Evolutionary conservation across 805 yeast species (phyloP).

Genomic region (Ogataea nakhonphanomensis): DNA sequence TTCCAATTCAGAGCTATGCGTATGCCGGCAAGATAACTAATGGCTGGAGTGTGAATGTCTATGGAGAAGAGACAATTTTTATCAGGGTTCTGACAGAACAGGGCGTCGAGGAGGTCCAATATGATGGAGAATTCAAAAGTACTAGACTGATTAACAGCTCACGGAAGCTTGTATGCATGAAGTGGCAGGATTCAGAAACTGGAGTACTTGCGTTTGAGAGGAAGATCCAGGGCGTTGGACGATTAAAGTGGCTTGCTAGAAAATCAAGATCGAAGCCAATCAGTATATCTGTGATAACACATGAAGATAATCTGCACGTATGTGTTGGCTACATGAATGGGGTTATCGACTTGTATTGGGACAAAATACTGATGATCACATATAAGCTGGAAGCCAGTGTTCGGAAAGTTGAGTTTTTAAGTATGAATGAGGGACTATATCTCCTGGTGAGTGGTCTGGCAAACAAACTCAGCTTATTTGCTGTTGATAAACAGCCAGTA

Average conservation of each 20-base stretch:
- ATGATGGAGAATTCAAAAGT: neutral
- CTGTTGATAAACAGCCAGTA: neutral
- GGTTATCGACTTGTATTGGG: neutral
- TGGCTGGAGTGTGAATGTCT: conserved; percentile 6
- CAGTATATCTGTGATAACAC: neutral
- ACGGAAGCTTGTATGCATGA: conserved; percentile 1
- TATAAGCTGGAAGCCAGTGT: conserved; percentile 11
- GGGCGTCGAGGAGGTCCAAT: conserved; percentile 4
- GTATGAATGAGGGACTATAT: neutral
- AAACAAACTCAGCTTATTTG: conserved; percentile 8
- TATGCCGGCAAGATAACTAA: conserved; percentile 1
- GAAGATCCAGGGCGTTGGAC: conserved; percentile 2
- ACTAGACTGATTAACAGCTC: neutral
- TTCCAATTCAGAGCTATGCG: neutral
- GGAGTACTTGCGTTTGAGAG: conserved; percentile 3
- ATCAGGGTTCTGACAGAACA: conserved; percentile 3
- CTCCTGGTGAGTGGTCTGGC: conserved; percentile 18
- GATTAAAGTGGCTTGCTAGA: neutral
- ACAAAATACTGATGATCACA: neutral
- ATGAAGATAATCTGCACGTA: neutral
- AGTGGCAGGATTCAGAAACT: conserved; percentile 3
- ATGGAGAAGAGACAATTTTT: neutral
- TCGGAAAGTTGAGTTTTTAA: conserved; percentile 12
- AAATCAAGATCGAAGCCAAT: neutral
- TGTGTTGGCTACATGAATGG: conserved; percentile 9